phyloP scores from a whole-genome alignment of 257 asterid species.

The Linderniella brevidens region DNA sequence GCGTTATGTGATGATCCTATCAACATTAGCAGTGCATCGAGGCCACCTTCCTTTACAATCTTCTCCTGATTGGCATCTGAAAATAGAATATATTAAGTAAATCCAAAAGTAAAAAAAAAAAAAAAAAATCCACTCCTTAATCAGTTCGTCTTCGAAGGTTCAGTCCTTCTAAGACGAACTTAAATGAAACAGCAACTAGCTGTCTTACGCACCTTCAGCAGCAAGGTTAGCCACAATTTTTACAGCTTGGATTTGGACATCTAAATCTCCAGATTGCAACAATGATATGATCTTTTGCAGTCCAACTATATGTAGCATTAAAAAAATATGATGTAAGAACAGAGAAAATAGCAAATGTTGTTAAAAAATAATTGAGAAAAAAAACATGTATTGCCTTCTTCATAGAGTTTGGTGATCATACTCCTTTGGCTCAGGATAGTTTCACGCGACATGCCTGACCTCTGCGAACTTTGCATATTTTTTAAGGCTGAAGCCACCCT shows the following conservation, averaged over 20 bases:
- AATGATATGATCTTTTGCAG: constrained; percentile 69
- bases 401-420: constrained; percentile 74
- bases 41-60: constrained; percentile 83
- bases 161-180: background rate
- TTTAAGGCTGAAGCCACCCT: constrained; percentile 26
- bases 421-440: constrained; percentile 49
- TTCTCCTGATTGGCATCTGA: constrained; percentile 68
- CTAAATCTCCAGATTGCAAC: constrained; percentile 56
- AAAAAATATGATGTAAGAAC: constrained; percentile 10
- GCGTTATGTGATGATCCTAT: constrained; percentile 64
- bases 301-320: constrained; percentile 60
- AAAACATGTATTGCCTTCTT: constrained; percentile 54
- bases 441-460: constrained; percentile 37
- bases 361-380: constrained; percentile 2
- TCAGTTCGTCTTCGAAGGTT: no score
- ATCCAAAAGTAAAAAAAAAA: background rate
- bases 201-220: constrained; percentile 58
- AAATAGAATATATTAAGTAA: constrained; percentile 13
- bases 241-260: constrained; percentile 87
- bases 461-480: constrained; percentile 17
- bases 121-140: background rate
- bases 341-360: constrained; percentile 1
- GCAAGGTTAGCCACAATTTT: constrained; percentile 97
- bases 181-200: constrained; percentile 1
- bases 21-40: constrained; percentile 67